Base-by-base conservation (phyloP, 2,329 filamentous ascomycete genomes). In the Fusarium brachygibbosum region DNA sequence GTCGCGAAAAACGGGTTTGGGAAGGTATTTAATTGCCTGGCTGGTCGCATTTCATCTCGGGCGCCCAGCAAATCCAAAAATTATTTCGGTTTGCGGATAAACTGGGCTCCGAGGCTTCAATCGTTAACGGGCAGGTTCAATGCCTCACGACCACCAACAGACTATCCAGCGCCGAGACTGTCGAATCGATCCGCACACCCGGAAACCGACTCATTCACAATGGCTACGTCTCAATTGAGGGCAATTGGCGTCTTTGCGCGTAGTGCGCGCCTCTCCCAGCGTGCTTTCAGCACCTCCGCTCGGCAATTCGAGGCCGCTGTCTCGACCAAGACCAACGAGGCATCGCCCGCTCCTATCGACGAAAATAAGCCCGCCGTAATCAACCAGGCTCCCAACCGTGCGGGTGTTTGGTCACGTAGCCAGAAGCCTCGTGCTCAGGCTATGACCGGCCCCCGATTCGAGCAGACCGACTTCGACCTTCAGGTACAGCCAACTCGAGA, bases 401-500 rank as follows among this genome's bases (percentile, higher is more conserved):
- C 85, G 63, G 88, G 82, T 8, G 87, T 93, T 63, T 99, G 96
- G 96, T 93, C 93, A 66, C 84, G 88, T 77, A 97, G 89, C 83
- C 96, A 99, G 86, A 88, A 89, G 80, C 89, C 93, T 38, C 87
- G 95, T 75, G 87, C 88, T 55, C 82, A 89, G 80, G 96, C 94
- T 54, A 99, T 99, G 95, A 89, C 90, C 41, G 96, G 96, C 41
- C 96, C 96, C 70, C 87, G 95, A 74, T 99, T 99, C 77, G 96
- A 99, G 86, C 95, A 98, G 88, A 98, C 93, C 34, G 93, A 97
- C 76, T 95, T 98, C 83, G 89, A 91, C 74, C 83, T 91, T 72
- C 96, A 99, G 92, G 95, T 98, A 85, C 73, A 88, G 37, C 16
- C 45, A 25, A 59, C 32, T 45, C 34, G 41, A 28, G 31, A 45